Percentiles rank a stretch among this genome's conserved stretches.
Conservation (phyloP, 345 rosid genomes). For the Salix suchowensis region DNA sequence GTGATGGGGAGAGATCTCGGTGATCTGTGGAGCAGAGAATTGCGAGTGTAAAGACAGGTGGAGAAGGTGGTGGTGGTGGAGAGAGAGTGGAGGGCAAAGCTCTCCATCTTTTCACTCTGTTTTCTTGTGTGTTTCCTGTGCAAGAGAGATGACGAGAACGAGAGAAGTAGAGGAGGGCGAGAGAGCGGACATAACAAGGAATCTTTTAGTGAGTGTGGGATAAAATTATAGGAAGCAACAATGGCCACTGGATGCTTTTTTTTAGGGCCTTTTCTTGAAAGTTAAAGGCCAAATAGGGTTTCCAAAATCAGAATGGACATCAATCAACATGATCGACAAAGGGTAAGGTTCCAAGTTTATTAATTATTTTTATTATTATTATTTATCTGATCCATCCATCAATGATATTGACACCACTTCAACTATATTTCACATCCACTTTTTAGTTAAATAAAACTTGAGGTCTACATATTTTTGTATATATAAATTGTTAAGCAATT, state of each 20-base stretch:
- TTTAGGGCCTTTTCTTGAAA: background rate
- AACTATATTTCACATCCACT: no score
- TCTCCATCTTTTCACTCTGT: constrained; percentile 52
- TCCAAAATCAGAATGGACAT: background rate
- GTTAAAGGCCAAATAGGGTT: background rate
- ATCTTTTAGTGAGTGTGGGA: background rate
- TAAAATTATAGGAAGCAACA: background rate
- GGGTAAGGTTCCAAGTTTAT: no score
- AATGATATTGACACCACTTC: no score
- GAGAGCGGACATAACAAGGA: background rate
- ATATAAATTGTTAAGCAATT: no score
- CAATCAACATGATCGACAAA: no score
- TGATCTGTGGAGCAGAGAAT: constrained; percentile 43
- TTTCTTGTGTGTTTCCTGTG: constrained; percentile 1
- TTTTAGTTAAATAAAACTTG: no score
- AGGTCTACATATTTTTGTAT: no score
- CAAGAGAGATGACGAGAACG: background rate
- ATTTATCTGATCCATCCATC: no score
- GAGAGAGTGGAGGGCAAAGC: constrained; percentile 52
- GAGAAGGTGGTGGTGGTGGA: constrained; percentile 41
- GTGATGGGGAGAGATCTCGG: constrained; percentile 28
- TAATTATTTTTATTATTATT: no score
- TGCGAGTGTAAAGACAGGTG: constrained; percentile 17
- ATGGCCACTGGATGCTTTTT: background rate
- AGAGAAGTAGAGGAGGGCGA: background rate